Evolutionary conservation across 805 yeast genomes (phyloP), one percentile per base, ranked within the genome.

Genomic region (Wickerhamiella brachini): DNA sequence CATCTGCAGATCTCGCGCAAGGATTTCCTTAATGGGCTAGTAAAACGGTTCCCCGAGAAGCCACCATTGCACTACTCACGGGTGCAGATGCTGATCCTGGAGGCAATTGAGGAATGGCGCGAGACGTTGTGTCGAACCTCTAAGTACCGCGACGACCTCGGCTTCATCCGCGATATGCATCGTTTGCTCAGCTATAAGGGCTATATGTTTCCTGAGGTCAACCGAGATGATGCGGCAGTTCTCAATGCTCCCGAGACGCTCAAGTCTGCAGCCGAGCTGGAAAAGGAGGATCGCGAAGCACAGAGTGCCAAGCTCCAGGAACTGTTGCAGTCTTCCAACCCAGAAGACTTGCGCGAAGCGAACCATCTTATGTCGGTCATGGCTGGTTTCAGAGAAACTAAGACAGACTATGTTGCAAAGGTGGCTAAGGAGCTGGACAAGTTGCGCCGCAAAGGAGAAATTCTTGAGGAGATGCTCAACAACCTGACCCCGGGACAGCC

Each of bases 281-380:
- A 86, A 68, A 79, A 81, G 57, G 99, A 93, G 65, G 98, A 93
- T 68, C 82, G 85, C 52, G 73, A 87, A 48, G 97, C 94, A 1
- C 96, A 89, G 63, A 77, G 85, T 56, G 97, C 98, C 17, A 93
- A 93, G 69, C 76, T 93, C 57, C 98, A 93, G 68, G 98, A 93
- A 67, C 75, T 93, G 55, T 85, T 93, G 55, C 81, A 97, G 68
- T 77, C 97, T 60, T 98, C 97, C 43, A 83, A 85, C 65, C 97
- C 98, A 6, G 85, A 82, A 56, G 99, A 93, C 68, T 76, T 93
- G 62, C 85, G 83, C 60, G 98, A 93, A 67, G 99, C 99, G 44
- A 93, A 93, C 67, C 86, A 85, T 59, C 75, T 93, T 66, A 93
- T 93, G 98, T 88, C 90, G 65, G 80, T 93, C 58, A 88, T 93